Evolutionary conservation across 306 rosid species (phyloP).

Genomic region (Castanea crenata): DNA sequence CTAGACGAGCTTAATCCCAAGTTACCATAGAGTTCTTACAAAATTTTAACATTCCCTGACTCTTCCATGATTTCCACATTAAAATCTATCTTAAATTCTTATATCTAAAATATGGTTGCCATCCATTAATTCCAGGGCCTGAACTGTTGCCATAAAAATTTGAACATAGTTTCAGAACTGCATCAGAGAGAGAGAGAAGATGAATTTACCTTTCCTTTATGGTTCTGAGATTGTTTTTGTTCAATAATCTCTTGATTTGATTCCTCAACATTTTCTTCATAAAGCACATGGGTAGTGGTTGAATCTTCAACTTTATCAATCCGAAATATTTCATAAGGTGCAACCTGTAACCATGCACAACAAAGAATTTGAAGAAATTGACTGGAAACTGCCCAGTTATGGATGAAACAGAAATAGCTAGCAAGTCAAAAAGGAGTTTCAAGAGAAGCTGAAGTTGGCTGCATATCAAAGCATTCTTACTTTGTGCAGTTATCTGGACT

Average conservation of each 20-base stretch:
- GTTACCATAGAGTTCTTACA: neutral
- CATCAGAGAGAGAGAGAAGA: conserved; percentile 14
- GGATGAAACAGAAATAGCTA: neutral
- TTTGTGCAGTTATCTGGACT: neutral
- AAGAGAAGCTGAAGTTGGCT: neutral
- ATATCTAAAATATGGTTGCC: neutral
- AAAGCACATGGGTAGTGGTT: conserved; percentile 36
- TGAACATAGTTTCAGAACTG: neutral
- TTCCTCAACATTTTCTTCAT: conserved; percentile 56
- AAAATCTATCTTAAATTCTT: neutral
- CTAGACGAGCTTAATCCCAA: neutral
- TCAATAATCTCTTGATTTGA: conserved; percentile 48
- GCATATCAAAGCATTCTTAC: neutral
- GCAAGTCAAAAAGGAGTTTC: conserved; percentile 10
- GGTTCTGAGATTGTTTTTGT: conserved; percentile 33
- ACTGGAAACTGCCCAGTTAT: conserved; percentile 3
- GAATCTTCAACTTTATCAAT: conserved; percentile 68
- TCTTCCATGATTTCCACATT: neutral
- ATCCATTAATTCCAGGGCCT: neutral
- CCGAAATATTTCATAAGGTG: conserved; percentile 69
- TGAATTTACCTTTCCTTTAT: conserved; percentile 53
- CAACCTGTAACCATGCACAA: conserved; percentile 51
- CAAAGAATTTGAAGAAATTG: neutral
- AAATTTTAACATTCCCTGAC: neutral
- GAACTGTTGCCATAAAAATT: neutral